Evolutionary conservation across 2,329 filamentous ascomycete species (phyloP).

Genomic region (Gliomastix tumulicola): DNA sequence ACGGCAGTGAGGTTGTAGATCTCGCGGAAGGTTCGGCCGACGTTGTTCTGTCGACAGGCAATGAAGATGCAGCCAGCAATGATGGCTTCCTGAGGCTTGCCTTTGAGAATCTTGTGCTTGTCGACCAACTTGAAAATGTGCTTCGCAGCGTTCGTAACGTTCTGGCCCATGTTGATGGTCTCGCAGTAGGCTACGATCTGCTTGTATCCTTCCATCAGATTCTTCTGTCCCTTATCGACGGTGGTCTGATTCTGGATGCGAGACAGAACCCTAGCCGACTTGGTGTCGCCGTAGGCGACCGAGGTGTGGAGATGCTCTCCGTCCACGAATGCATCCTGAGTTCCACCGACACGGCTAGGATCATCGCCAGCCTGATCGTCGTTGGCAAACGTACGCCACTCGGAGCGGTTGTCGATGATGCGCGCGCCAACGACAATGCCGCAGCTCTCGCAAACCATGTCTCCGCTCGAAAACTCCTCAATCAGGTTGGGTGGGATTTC

Average conservation of each 20-base stretch:
- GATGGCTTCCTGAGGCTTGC: constrained; percentile 88
- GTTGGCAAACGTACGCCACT: constrained; percentile 98
- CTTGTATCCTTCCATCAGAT: constrained; percentile 75
- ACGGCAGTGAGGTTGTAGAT: constrained; percentile 92
- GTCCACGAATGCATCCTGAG: constrained; percentile 81
- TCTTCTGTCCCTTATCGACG: constrained; percentile 77
- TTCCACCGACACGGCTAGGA: constrained; percentile 95
- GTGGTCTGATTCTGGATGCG: constrained; percentile 82
- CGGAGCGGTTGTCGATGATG: constrained; percentile 90
- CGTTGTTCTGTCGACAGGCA: constrained; percentile 82
- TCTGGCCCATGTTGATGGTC: constrained; percentile 70
- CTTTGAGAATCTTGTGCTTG: constrained; percentile 89
- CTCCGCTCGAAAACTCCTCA: constrained; percentile 86
- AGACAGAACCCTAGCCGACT: constrained; percentile 65
- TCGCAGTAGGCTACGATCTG: constrained; percentile 87
- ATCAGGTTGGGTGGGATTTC: constrained; percentile 87
- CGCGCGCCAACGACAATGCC: constrained; percentile 85
- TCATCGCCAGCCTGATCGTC: constrained; percentile 96
- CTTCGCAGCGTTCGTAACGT: constrained; percentile 84
- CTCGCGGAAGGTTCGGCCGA: constrained; percentile 87
- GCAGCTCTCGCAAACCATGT: constrained; percentile 88
- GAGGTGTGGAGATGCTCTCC: constrained; percentile 83
- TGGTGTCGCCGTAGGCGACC: constrained; percentile 76
- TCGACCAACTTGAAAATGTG: constrained; percentile 93
- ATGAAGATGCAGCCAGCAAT: constrained; percentile 98